phyloP scores from a whole-genome alignment of 768 basidiomycete species.

The Phylloporus sp. region DNA sequence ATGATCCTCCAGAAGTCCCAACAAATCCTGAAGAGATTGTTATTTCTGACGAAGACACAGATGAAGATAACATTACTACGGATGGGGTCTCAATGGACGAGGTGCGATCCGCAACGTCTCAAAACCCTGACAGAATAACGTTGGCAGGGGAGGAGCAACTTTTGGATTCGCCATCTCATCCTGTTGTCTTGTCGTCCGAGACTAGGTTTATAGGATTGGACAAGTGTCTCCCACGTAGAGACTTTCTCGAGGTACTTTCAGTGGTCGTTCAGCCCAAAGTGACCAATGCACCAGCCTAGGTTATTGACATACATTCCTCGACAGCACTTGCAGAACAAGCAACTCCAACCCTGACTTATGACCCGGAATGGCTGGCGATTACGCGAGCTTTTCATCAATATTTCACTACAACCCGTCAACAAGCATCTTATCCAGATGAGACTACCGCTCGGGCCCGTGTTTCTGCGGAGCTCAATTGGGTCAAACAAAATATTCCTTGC shows the following conservation, averaged over 20 bases:
- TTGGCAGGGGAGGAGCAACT: slow-evolving; percentile 47
- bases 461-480: slow-evolving; percentile 60
- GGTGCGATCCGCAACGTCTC: slow-evolving; percentile 31
- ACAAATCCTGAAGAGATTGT: slow-evolving; percentile 39
- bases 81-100: slow-evolving; percentile 25
- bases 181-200: slow-evolving; percentile 22
- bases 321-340: slow-evolving; percentile 5
- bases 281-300: slow-evolving; percentile 38
- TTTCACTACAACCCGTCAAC: slow-evolving; percentile 52
- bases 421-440: slow-evolving; percentile 56
- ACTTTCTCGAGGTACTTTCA: slow-evolving; percentile 71
- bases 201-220: slow-evolving; percentile 89
- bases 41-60: slow-evolving; percentile 35
- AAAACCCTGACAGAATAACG: slow-evolving; percentile 51
- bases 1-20: not conserved
- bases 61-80: slow-evolving; percentile 5
- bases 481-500: slow-evolving; percentile 50
- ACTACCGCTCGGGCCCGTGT: slow-evolving; percentile 52
- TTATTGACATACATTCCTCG: slow-evolving; percentile 55
- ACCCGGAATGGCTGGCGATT: slow-evolving; percentile 94
- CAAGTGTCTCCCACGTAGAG: slow-evolving; percentile 75
- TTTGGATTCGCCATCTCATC: slow-evolving; percentile 34
- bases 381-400: slow-evolving; percentile 80
- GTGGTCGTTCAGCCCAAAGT: not conserved
- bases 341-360: slow-evolving; percentile 55